Evolutionary conservation across 2,329 filamentous ascomycete species (phyloP).

Genomic region (Hysterium pulicare): DNA sequence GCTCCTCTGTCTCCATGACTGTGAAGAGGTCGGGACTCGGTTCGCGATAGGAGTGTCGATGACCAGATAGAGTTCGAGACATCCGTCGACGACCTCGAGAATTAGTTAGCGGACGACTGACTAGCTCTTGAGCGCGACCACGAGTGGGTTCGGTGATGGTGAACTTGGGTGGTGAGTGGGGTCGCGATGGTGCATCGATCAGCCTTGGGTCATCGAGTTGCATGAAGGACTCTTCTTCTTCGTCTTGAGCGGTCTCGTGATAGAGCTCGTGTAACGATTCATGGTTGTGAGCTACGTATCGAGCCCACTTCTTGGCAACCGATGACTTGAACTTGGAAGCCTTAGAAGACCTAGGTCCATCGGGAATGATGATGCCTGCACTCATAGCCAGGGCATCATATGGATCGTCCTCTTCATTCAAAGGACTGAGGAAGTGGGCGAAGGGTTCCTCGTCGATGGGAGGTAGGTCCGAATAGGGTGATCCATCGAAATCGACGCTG

Average conservation of each 20-base stretch:
- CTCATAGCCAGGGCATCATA: constrained; percentile 35
- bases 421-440: constrained; percentile 41
- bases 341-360: constrained; percentile 28
- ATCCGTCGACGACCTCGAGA: constrained; percentile 30
- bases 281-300: constrained; percentile 37
- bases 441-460: constrained; percentile 44
- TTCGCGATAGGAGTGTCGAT: constrained; percentile 41
- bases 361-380: constrained; percentile 36
- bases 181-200: constrained; percentile 23
- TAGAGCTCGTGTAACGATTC: constrained; percentile 29
- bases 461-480: constrained; percentile 21
- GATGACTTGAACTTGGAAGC: constrained; percentile 37
- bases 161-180: constrained; percentile 24
- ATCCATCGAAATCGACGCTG: constrained; percentile 17
- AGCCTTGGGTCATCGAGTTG: constrained; percentile 34
- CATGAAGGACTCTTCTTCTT: constrained; percentile 38
- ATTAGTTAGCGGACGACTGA: constrained; percentile 25
- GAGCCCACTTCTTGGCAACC: constrained; percentile 39
- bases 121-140: constrained; percentile 36
- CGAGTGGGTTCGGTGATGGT: constrained; percentile 30
- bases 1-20: constrained; percentile 40
- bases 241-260: constrained; percentile 20
- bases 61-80: constrained; percentile 36
- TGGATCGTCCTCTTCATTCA: constrained; percentile 41
- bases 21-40: constrained; percentile 42